phyloP scores from a whole-genome alignment of 495 filamentous ascomycete species.

The Chaetomium cochliodes region DNA sequence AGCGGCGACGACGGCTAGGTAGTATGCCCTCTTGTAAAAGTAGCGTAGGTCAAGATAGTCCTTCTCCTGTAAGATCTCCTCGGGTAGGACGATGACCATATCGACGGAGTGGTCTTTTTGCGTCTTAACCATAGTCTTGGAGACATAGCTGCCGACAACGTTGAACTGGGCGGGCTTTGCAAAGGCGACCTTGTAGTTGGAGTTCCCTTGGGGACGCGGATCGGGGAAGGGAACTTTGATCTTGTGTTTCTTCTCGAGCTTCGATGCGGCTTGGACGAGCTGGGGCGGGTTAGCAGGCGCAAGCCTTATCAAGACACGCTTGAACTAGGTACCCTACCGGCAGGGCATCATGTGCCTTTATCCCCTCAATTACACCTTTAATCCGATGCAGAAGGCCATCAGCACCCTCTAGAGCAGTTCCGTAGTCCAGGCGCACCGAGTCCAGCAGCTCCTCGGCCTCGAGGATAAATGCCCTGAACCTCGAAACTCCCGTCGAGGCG shows the following conservation, averaged over 20 bases:
- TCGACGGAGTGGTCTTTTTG: conserved; percentile 63
- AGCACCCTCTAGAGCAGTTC: conserved; percentile 59
- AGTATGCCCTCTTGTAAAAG: conserved; percentile 93
- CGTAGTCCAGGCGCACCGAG: conserved; percentile 66
- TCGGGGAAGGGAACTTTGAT: conserved; percentile 78
- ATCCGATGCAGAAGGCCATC: conserved; percentile 69
- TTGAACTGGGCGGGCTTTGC: conserved; percentile 74
- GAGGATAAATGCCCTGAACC: conserved; percentile 72
- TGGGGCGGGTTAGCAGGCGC: conserved; percentile 30
- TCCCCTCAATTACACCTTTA: conserved; percentile 70
- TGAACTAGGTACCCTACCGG: conserved; percentile 44
- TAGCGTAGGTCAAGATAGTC: conserved; percentile 92
- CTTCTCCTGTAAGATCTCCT: conserved; percentile 80
- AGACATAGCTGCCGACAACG: conserved; percentile 82
- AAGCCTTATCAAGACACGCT: not conserved
- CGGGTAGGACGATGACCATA: conserved; percentile 81
- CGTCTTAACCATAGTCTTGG: conserved; percentile 67
- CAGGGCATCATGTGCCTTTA: conserved; percentile 56
- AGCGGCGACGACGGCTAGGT: conserved; percentile 74
- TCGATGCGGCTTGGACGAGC: conserved; percentile 65
- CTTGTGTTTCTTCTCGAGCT: conserved; percentile 61
- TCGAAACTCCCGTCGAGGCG: conserved; percentile 36
- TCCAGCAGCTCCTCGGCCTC: conserved; percentile 81
- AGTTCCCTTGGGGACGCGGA: conserved; percentile 67
- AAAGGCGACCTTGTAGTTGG: conserved; percentile 79